Evolutionary conservation across 768 basidiomycete species (phyloP).

Genomic region (Amylocystis lapponica): DNA sequence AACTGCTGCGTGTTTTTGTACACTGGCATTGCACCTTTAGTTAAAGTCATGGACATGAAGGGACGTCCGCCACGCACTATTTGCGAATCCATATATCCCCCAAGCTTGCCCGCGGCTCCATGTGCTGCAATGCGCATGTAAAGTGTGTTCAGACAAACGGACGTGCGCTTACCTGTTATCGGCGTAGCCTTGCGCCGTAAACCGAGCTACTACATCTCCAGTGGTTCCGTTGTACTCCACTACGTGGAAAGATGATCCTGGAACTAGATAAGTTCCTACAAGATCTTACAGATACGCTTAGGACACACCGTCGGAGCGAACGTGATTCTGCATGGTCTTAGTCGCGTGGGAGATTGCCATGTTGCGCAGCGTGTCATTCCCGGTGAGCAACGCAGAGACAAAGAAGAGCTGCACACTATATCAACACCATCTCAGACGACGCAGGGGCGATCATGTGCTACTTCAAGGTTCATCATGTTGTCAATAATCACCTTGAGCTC

Average conservation of each 20-base stretch:
- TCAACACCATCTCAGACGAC: not conserved
- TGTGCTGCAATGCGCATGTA: constrained; percentile 38
- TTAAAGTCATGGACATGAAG: not conserved
- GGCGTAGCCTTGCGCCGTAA: constrained; percentile 59
- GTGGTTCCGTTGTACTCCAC: constrained; percentile 64
- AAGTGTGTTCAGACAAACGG: not conserved
- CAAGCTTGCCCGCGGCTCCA: constrained; percentile 74
- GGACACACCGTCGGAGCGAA: constrained; percentile 52
- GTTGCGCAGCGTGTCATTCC: constrained; percentile 49
- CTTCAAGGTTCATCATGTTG: constrained; percentile 76
- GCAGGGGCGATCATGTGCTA: constrained; percentile 8
- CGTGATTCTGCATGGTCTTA: constrained; percentile 61
- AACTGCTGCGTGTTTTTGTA: constrained; percentile 44
- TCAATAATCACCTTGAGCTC: constrained; percentile 59
- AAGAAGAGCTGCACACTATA: constrained; percentile 39
- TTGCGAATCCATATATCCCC: constrained; percentile 66
- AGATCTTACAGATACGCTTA: not conserved
- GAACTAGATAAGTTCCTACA: not conserved
- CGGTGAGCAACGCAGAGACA: constrained; percentile 49
- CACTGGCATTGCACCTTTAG: constrained; percentile 36
- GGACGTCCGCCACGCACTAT: constrained; percentile 40
- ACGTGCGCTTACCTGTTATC: constrained; percentile 29
- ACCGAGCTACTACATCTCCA: constrained; percentile 49
- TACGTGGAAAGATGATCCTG: constrained; percentile 42
- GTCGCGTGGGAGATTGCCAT: constrained; percentile 63